These are phyloP conservation scores for Buxus sempervirens DNA, from an alignment of 164 flowering plant genomes.

Conservation along the genomic window DNA sequence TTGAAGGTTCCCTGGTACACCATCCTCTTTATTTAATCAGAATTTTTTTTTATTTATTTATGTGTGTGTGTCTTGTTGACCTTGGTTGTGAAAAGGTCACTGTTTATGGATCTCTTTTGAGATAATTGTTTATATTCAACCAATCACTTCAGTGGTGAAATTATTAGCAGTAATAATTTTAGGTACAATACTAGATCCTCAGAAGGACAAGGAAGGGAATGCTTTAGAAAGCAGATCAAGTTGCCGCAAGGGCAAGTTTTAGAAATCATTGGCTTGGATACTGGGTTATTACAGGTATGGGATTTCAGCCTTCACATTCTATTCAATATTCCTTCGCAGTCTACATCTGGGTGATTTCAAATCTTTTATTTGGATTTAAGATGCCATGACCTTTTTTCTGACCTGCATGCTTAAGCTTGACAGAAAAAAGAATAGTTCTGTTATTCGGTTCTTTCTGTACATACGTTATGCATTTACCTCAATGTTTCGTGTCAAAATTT, in stretches of 20 bases:
- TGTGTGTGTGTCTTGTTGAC: too few relatives aligned
- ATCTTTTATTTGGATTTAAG: too few relatives aligned
- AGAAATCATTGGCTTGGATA: constrained; percentile 42
- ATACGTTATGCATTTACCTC: too few relatives aligned
- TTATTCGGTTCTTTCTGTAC: too few relatives aligned
- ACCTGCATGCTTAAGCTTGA: too few relatives aligned
- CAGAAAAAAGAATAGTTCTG: too few relatives aligned
- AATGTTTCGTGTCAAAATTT: too few relatives aligned
- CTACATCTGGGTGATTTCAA: too few relatives aligned
- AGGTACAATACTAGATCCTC: constrained; percentile 55
- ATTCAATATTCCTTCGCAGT: not conserved
- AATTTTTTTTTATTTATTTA: not conserved
- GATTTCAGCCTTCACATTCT: not conserved
- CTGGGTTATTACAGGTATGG: constrained; percentile 39
- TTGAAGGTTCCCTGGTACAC: constrained; percentile 59
- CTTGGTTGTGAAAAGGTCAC: too few relatives aligned
- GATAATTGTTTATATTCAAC: not conserved
- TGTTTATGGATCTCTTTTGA: not conserved
- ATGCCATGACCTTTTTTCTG: too few relatives aligned
- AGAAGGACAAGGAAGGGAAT: constrained; percentile 19
- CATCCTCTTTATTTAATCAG: not conserved
- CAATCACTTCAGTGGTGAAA: not conserved
- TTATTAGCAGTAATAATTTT: constrained; percentile 2
- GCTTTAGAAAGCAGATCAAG: constrained; percentile 36
- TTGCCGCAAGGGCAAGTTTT: constrained; percentile 32